phyloP scores from a whole-genome alignment of 192 early-diverging fungal species.

The Backusella sp. region DNA sequence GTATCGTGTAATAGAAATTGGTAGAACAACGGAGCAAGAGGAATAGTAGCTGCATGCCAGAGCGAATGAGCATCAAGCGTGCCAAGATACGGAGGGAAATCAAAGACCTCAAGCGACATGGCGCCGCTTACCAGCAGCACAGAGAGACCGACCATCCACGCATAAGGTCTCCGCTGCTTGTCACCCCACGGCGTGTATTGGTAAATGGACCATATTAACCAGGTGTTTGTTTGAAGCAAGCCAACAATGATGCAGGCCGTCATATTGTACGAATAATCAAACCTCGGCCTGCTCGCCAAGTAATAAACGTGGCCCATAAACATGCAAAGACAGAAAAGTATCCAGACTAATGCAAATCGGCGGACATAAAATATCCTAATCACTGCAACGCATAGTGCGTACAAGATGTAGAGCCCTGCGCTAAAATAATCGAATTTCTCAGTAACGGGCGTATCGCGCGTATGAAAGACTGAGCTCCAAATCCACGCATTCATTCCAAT shows the following conservation, averaged over 20 bases:
- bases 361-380: constrained; percentile 58
- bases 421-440: constrained; percentile 97
- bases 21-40: constrained; percentile 77
- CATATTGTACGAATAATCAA: constrained; percentile 98
- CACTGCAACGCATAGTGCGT: constrained; percentile 68
- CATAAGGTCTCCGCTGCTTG: constrained; percentile 47
- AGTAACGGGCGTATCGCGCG: constrained; percentile 79
- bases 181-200: constrained; percentile 30
- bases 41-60: constrained; percentile 94
- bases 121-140: constrained; percentile 66
- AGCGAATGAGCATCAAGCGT: constrained; percentile 90
- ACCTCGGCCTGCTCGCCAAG: constrained; percentile 60
- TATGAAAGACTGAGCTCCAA: constrained; percentile 90
- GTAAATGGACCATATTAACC: constrained; percentile 69
- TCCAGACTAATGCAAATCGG: constrained; percentile 40
- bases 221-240: constrained; percentile 64
- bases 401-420: constrained; percentile 77
- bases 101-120: constrained; percentile 86
- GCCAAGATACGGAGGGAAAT: constrained; percentile 85
- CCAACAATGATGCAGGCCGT: constrained; percentile 78
- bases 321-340: constrained; percentile 20
- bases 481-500: constrained; percentile 81
- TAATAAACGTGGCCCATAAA: constrained; percentile 70
- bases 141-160: constrained; percentile 62
- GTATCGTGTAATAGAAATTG: constrained; percentile 81